Percentiles rank a stretch among this genome's conserved stretches.
These are phyloP conservation scores for Tagetes patula DNA, from an alignment of 129 eudicot genomes.

Conservation along the genomic window DNA sequence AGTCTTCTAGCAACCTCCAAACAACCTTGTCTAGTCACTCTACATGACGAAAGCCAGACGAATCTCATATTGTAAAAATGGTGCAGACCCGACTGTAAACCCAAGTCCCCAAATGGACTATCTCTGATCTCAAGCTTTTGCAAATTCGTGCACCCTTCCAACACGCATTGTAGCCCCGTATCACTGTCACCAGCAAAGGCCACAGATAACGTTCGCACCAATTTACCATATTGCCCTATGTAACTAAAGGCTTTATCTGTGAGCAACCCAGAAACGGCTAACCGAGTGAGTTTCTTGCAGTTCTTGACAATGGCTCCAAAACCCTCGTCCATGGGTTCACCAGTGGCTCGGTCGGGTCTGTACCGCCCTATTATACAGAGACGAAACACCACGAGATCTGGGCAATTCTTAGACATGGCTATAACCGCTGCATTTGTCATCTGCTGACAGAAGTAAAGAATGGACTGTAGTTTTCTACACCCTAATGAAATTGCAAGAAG, in stretches of 20 bases:
- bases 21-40: constrained; percentile 56
- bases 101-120: constrained; percentile 77
- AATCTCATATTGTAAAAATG: constrained; percentile 78
- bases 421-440: constrained; percentile 78
- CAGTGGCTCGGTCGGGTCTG: constrained; percentile 55
- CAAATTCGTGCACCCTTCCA: constrained; percentile 74
- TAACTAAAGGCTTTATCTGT: constrained; percentile 67
- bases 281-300: constrained; percentile 75
- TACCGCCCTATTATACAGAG: constrained; percentile 70
- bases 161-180: constrained; percentile 49
- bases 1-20: constrained; percentile 47
- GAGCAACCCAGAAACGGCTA: constrained; percentile 68
- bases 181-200: constrained; percentile 76
- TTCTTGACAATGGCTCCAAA: constrained; percentile 87
- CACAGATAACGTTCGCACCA: constrained; percentile 65
- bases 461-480: constrained; percentile 60
- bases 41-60: constrained; percentile 69
- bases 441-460: constrained; percentile 71
- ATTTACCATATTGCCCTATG: constrained; percentile 76
- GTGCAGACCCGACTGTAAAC: constrained; percentile 59
- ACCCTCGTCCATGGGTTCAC: constrained; percentile 81
- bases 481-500: constrained; percentile 73
- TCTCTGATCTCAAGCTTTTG: constrained; percentile 79
- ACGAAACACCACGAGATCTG: constrained; percentile 69
- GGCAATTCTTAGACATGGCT: constrained; percentile 79